Conservation (phyloP, 345 rosid species). For the Acer yangbiense region DNA sequence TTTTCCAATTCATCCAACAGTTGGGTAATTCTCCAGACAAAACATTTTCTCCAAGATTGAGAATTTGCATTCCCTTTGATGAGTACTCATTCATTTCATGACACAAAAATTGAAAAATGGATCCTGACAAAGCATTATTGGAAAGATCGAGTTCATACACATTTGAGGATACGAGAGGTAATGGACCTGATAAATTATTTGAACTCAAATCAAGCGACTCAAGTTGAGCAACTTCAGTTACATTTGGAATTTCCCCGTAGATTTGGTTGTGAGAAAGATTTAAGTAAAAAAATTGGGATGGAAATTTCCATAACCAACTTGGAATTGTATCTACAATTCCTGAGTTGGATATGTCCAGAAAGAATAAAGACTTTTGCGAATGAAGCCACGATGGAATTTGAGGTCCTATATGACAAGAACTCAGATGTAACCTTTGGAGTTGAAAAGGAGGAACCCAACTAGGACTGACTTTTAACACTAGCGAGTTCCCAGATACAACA, state of each 20-base stretch:
- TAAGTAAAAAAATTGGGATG: not conserved
- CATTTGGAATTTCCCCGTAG: too few species aligned
- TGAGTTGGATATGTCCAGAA: slow-evolving; percentile 30
- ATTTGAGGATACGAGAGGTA: slow-evolving; percentile 19
- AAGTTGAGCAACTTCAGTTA: too few species aligned
- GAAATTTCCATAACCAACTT: slow-evolving; percentile 30
- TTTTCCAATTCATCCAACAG: too few species aligned
- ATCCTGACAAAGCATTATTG: not conserved
- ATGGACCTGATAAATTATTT: slow-evolving; percentile 22
- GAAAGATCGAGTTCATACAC: not conserved
- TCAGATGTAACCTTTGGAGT: slow-evolving; percentile 4
- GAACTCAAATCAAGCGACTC: slow-evolving; percentile 20
- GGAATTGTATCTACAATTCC: slow-evolving; percentile 29
- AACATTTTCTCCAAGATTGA: too few species aligned
- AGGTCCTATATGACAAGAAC: slow-evolving; percentile 30
- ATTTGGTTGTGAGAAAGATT: too few species aligned
- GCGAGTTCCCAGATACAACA: slow-evolving; percentile 21
- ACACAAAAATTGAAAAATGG: slow-evolving; percentile 21
- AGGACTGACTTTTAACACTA: slow-evolving; percentile 17
- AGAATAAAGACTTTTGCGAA: not conserved
- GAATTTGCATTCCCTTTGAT: too few species aligned
- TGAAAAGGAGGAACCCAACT: slow-evolving; percentile 36
- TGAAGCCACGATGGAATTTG: slow-evolving; percentile 34
- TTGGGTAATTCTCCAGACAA: too few species aligned
- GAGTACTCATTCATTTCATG: not conserved